Conservation (phyloP, 305 asterid genomes). For the Fraxinus angustifolia region DNA sequence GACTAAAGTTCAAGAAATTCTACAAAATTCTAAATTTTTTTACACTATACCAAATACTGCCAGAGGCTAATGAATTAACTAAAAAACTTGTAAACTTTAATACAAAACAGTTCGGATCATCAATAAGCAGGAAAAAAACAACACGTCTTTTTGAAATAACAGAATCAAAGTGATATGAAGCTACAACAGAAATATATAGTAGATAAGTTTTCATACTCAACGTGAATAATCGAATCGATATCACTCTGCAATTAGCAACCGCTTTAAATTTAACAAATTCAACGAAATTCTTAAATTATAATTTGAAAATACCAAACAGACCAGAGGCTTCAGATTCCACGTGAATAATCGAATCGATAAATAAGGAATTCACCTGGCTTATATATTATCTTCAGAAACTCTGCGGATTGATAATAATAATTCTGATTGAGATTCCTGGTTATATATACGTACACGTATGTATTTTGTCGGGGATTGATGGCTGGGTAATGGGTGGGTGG, state of each 20-base stretch:
- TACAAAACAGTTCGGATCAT: not conserved
- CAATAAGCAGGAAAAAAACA: not conserved
- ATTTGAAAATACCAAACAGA: slow-evolving; percentile 1
- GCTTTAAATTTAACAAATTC: not conserved
- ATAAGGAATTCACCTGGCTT: slow-evolving; percentile 26
- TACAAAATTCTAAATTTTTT: not conserved
- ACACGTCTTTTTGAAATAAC: not conserved
- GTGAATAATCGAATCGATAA: slow-evolving; percentile 9
- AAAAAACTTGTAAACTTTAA: not conserved
- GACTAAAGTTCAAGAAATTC: not conserved
- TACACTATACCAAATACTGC: not conserved
- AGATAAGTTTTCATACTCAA: not conserved
- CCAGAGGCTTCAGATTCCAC: not conserved
- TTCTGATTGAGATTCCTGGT: slow-evolving; percentile 18
- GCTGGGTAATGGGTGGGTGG: slow-evolving; percentile 6
- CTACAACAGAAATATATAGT: not conserved
- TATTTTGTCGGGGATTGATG: slow-evolving; percentile 5
- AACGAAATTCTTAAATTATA: not conserved
- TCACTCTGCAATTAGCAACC: not conserved
- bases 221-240: not conserved
- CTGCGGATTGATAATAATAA: not conserved
- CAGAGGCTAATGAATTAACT: not conserved
- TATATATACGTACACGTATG: slow-evolving; percentile 2
- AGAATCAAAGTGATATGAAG: not conserved
- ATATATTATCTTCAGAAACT: not conserved